Evolutionary conservation across 2,329 filamentous ascomycete genomes (phyloP).

Genomic region (Talaromyces piceae): DNA sequence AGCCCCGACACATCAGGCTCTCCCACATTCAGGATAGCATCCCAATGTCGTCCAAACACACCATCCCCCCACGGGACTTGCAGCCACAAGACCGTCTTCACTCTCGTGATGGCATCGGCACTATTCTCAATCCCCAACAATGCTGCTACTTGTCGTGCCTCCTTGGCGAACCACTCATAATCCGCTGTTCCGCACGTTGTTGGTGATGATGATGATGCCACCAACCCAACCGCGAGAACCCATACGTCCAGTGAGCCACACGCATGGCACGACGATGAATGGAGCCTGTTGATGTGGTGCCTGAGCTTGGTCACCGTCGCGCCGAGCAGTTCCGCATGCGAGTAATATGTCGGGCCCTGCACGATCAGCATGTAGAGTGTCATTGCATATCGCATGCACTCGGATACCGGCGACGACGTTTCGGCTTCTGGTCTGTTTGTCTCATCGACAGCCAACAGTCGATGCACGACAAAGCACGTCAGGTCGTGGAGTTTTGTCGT

Average conservation of each 20-base stretch:
- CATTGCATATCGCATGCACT: background rate
- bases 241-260: background rate
- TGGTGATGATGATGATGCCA: too few relatives aligned
- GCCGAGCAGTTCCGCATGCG: background rate
- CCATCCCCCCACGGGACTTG: too few relatives aligned
- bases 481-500: background rate
- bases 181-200: too few relatives aligned
- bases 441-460: background rate
- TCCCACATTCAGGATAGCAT: too few relatives aligned
- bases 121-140: too few relatives aligned
- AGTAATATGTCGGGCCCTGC: constrained; percentile 1
- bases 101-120: too few relatives aligned
- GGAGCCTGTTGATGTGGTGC: background rate
- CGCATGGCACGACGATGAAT: too few relatives aligned
- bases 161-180: too few relatives aligned
- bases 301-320: background rate
- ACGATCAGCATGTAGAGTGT: constrained; percentile 1
- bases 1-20: too few relatives aligned
- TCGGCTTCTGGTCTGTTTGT: background rate
- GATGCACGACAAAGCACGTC: constrained; percentile 2
- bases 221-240: background rate
- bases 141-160: too few relatives aligned
- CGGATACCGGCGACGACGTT: background rate
- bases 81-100: too few relatives aligned
- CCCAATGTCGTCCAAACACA: too few relatives aligned